Evolutionary conservation across 2,329 filamentous ascomycete species (phyloP).

Genomic region (Aureobasidium sp.): DNA sequence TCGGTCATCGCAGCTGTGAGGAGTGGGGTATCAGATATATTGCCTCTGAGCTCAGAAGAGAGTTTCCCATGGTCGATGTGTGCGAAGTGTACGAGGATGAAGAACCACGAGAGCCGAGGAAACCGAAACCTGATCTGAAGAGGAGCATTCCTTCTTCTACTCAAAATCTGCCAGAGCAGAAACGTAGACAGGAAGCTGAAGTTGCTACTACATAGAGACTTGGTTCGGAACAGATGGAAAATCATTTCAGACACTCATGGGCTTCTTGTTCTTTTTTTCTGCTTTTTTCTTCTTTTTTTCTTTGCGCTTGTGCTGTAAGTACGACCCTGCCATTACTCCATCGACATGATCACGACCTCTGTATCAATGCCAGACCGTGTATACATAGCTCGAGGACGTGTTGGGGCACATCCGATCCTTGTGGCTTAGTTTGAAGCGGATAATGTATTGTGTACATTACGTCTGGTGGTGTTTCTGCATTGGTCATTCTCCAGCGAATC

Average conservation of each 20-base stretch:
- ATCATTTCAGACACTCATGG: too few species aligned
- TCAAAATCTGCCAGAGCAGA: neutral
- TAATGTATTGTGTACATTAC: too few species aligned
- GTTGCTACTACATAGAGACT: neutral
- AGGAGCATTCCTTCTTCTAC: neutral
- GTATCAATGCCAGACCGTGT: too few species aligned
- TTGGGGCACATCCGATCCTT: too few species aligned
- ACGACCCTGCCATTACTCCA: neutral
- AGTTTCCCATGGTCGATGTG: constrained; percentile 28
- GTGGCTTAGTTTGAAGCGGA: too few species aligned
- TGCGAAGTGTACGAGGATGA: constrained; percentile 34
- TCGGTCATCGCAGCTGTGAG: constrained; percentile 33
- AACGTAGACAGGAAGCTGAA: neutral
- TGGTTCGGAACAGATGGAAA: neutral
- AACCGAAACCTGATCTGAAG: constrained; percentile 4
- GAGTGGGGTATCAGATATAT: constrained; percentile 36
- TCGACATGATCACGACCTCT: neutral
- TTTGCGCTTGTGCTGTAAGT: neutral
- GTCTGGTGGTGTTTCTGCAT: too few species aligned
- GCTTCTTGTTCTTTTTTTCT: neutral
- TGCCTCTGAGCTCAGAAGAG: constrained; percentile 23
- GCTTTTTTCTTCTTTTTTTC: neutral
- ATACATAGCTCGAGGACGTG: too few species aligned
- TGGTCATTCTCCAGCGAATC: too few species aligned
- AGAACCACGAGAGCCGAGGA: constrained; percentile 10